phyloP scores from a whole-genome alignment of 2,329 filamentous ascomycete genomes.

The Triangularia setosa region DNA sequence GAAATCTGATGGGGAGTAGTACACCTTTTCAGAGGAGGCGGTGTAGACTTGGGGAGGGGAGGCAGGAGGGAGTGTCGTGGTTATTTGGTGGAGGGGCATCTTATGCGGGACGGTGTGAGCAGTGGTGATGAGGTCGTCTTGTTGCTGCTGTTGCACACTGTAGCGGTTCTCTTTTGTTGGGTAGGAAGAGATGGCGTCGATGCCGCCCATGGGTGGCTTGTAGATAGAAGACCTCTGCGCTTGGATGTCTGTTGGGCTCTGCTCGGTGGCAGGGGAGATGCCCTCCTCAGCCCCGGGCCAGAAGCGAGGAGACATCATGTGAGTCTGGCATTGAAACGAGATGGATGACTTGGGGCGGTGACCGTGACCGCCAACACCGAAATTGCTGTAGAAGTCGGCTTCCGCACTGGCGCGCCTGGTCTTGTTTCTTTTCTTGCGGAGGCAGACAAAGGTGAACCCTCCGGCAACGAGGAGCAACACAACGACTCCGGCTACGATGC shows the following conservation, averaged over 20 bases:
- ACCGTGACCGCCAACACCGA: constrained; percentile 19
- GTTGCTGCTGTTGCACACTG: constrained; percentile 12
- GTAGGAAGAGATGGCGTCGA: constrained; percentile 14
- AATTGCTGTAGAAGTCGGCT: constrained; percentile 26
- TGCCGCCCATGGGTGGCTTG: not conserved
- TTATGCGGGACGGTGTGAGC: not conserved
- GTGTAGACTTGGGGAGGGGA: constrained; percentile 22
- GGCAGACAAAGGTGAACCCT: constrained; percentile 42
- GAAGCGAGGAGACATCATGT: constrained; percentile 38
- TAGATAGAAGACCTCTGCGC: not conserved
- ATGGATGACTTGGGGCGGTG: constrained; percentile 41
- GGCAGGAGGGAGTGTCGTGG: constrained; percentile 22
- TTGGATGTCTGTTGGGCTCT: constrained; percentile 17
- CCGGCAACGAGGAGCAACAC: constrained; percentile 36
- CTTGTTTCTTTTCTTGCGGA: constrained; percentile 42
- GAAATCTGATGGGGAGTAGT: constrained; percentile 28
- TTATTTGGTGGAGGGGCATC: constrained; percentile 26
- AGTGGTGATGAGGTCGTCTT: constrained; percentile 4
- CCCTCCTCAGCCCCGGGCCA: constrained; percentile 33
- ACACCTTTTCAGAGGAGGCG: constrained; percentile 19
- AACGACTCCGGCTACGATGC: constrained; percentile 40
- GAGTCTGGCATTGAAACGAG: constrained; percentile 50
- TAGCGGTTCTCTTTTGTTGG: constrained; percentile 14
- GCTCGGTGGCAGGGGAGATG: constrained; percentile 15
- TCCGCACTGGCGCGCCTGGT: constrained; percentile 29